Evolutionary conservation across 768 basidiomycete genomes (phyloP).

Genomic region (Suillus discolor): DNA sequence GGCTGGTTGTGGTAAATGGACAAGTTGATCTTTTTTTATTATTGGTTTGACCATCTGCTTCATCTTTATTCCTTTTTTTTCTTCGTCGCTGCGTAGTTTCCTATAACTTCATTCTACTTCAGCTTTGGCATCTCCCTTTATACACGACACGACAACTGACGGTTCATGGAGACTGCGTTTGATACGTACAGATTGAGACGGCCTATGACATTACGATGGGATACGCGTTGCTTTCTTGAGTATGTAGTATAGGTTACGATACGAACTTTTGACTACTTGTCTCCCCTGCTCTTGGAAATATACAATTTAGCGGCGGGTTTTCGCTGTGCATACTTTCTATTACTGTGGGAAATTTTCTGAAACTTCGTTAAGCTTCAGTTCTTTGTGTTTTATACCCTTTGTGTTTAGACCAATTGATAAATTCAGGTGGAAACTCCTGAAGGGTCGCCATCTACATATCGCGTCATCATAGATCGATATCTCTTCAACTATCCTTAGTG

Average conservation of each 20-base stretch:
- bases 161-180: slow-evolving; percentile 22
- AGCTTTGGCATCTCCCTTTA: slow-evolving; percentile 12
- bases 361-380: slow-evolving; percentile 20
- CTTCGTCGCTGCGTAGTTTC: slow-evolving; percentile 14
- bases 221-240: slow-evolving; percentile 8
- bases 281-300: slow-evolving; percentile 12
- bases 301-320: slow-evolving; percentile 7
- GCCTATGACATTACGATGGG: slow-evolving; percentile 14
- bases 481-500: neutral
- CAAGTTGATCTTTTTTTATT: slow-evolving; percentile 32
- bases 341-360: neutral
- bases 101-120: slow-evolving; percentile 9
- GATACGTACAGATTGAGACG: slow-evolving; percentile 20
- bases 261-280: slow-evolving; percentile 7
- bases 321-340: slow-evolving; percentile 14
- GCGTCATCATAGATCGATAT: neutral
- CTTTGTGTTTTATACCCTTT: slow-evolving; percentile 20
- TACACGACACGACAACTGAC: slow-evolving; percentile 31
- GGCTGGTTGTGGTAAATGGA: slow-evolving; percentile 60
- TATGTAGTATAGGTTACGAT: slow-evolving; percentile 23
- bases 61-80: slow-evolving; percentile 16
- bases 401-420: neutral
- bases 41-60: slow-evolving; percentile 24
- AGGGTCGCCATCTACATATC: neutral
- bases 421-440: neutral